Evolutionary conservation across 2,329 filamentous ascomycete genomes (phyloP), one percentile per base, ranked within the genome.

Genomic region (Xylaria digitata): DNA sequence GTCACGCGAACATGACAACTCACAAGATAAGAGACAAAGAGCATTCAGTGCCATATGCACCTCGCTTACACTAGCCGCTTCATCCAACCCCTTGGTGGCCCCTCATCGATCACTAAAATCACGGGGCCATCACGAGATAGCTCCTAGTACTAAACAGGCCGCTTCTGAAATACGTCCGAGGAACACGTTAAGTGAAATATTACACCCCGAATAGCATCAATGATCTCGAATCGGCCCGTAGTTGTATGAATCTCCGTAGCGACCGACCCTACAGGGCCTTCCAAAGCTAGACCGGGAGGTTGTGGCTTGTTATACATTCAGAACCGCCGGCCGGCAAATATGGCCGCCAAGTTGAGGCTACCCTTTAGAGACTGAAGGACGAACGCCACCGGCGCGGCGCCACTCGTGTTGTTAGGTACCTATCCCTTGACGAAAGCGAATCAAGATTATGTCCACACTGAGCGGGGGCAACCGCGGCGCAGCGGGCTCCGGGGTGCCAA

Each of bases 181-280:
- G 21, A n/a, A 50, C 11, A 19, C n/a, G 13, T 50, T 43, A 17
- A n/a, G 56, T 57, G 52, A 34, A 34, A 63, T 52, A 63, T 52
- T 42, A 40, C 32, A 17, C 45, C 55, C 32, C 17, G 46, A 40
- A 49, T 56, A 49, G 52, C 32, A n/a, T 56, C 19, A 13, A 32
- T 7, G 15, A 23, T 23, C 32, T 9, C n/a, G 17, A 37, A 63
- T 49, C 32, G 52, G 42, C 40, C 4, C 15, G 13, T 4, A 1
- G n/a, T 30, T 6, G 50, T 40, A 63, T 30, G 23, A 42, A 23
- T 15, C 45, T 23, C 9, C 23, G 21, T 30, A 26, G 46, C 8
- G 30, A 55, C 9, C 21, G 13, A 21, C 43, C 59, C 37, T 23
- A 26, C 34, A 17, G 34, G 50, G 23, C 19, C 23, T 26, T 17